Percentiles rank a stretch among this genome's conserved stretches.
Conservation (phyloP, 2,329 filamentous ascomycete species). For the Colletotrichum sojae region DNA sequence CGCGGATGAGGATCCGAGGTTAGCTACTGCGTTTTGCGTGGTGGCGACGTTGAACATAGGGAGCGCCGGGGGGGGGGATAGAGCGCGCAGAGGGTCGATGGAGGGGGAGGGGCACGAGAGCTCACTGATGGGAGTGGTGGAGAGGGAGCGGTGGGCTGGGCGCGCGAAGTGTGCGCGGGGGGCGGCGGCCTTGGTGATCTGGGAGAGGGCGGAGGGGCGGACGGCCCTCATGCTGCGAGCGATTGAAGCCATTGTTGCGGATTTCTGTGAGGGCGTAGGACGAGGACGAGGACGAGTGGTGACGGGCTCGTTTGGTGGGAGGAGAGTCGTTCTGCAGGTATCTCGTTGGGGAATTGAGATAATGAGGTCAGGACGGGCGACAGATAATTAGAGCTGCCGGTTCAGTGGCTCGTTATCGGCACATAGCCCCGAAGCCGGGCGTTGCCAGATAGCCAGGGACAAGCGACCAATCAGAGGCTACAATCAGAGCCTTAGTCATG, state of each 20-base stretch:
- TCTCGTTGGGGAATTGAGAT: conserved; percentile 20
- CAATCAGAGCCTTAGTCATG: conserved; percentile 29
- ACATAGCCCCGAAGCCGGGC: conserved; percentile 22
- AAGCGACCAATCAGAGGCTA: conserved; percentile 17
- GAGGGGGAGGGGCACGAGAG: conserved; percentile 23
- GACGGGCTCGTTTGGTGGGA: conserved; percentile 17
- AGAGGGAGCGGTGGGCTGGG: conserved; percentile 58
- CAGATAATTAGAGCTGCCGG: conserved; percentile 30
- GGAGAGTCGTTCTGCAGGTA: background rate
- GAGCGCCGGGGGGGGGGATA: no score
- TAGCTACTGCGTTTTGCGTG: background rate
- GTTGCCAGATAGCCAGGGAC: background rate
- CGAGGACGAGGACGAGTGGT: conserved; percentile 6
- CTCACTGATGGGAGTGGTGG: conserved; percentile 56
- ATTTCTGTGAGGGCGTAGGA: conserved; percentile 25
- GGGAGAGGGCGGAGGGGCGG: conserved; percentile 61
- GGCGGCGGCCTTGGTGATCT: conserved; percentile 53
- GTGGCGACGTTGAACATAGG: no score
- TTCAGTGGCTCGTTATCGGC: conserved; percentile 35
- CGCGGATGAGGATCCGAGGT: conserved; percentile 20
- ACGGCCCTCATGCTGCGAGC: conserved; percentile 67
- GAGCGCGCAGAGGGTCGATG: background rate
- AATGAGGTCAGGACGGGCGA: conserved; percentile 38
- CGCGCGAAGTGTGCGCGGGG: conserved; percentile 55
- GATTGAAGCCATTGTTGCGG: conserved; percentile 71